phyloP scores from a whole-genome alignment of 768 basidiomycete genomes.

The Postia placenta region DNA sequence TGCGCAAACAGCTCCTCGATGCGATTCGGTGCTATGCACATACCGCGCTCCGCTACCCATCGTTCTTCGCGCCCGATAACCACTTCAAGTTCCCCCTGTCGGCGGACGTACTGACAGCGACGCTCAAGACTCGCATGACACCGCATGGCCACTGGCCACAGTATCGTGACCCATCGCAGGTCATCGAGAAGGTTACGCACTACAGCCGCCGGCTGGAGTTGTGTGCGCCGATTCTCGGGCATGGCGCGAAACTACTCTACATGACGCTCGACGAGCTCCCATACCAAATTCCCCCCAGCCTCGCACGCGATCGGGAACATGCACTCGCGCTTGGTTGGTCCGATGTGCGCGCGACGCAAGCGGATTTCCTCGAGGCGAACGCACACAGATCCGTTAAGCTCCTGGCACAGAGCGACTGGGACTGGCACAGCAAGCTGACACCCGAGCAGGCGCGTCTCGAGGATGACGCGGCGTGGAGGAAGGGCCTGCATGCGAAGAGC shows the following conservation, averaged over 20 bases:
- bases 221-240: slow-evolving; percentile 39
- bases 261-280: slow-evolving; percentile 50
- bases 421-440: slow-evolving; percentile 19
- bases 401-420: slow-evolving; percentile 18
- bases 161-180: slow-evolving; percentile 27
- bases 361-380: slow-evolving; percentile 45
- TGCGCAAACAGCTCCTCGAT: slow-evolving; percentile 23
- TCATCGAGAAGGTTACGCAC: slow-evolving; percentile 13
- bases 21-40: slow-evolving; percentile 41
- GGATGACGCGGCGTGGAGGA: slow-evolving; percentile 19
- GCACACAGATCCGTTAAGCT: slow-evolving; percentile 32
- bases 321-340: slow-evolving; percentile 12
- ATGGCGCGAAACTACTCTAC: slow-evolving; percentile 59
- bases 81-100: slow-evolving; percentile 51
- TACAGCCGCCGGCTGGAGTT: slow-evolving; percentile 18
- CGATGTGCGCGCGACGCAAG: slow-evolving; percentile 46
- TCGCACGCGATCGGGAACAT: slow-evolving; percentile 24
- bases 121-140: slow-evolving; percentile 25
- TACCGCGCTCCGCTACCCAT: slow-evolving; percentile 41
- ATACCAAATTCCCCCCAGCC: slow-evolving; percentile 27
- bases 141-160: slow-evolving; percentile 45
- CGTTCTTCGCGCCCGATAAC: slow-evolving; percentile 54
- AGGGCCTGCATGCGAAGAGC: slow-evolving; percentile 30
- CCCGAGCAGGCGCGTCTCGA: slow-evolving; percentile 20
- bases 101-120: slow-evolving; percentile 11